These are phyloP conservation scores for bread wheat (Triticum aestivum) DNA, from an alignment of 176 grass and related monocot genomes.

Conservation along the genomic window DNA sequence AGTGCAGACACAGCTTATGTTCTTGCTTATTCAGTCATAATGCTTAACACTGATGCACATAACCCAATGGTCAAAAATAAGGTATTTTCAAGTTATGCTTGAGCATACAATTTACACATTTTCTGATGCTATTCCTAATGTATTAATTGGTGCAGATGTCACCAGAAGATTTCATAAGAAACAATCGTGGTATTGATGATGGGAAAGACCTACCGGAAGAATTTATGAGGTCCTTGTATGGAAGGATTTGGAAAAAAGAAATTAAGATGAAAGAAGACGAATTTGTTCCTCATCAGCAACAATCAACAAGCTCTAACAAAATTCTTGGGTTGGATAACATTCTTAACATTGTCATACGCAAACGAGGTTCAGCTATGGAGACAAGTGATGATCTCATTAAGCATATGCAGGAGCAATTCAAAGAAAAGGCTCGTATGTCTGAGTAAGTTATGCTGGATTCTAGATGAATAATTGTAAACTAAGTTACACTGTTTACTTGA, in stretches of 20 bases:
- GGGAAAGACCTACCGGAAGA: conserved; percentile 97
- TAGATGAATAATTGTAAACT: conserved; percentile 21
- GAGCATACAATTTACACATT: conserved; percentile 1
- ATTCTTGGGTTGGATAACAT: conserved; percentile 98
- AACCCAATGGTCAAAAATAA: conserved; percentile 98
- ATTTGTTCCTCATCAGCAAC: conserved; percentile 80
- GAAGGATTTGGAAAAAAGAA: conserved; percentile 91
- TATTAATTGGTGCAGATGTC: conserved; percentile 82
- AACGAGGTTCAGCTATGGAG: conserved; percentile 77
- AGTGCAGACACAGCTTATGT: conserved; percentile 99
- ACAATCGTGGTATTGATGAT: conserved; percentile 94
- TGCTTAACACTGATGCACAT: conserved; percentile 98
- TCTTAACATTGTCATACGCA: conserved; percentile 95
- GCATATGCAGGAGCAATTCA: conserved; percentile 99
- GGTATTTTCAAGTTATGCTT: conserved; percentile 50
- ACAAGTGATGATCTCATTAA: conserved; percentile 95
- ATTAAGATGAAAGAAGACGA: conserved; percentile 99
- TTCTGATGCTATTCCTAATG: conserved; percentile 19
- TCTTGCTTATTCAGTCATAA: conserved; percentile 98
- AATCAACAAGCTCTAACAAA: conserved; percentile 83
- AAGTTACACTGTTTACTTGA: conserved; percentile 14
- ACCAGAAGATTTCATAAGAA: conserved; percentile 96
- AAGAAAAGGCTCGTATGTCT: conserved; percentile 97
- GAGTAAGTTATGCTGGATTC: conserved; percentile 63
- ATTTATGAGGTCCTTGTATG: conserved; percentile 97